These are phyloP conservation scores for Kentomonas sorsogonicus DNA, from an alignment of 208 protist genomes.

Conservation along the genomic window DNA sequence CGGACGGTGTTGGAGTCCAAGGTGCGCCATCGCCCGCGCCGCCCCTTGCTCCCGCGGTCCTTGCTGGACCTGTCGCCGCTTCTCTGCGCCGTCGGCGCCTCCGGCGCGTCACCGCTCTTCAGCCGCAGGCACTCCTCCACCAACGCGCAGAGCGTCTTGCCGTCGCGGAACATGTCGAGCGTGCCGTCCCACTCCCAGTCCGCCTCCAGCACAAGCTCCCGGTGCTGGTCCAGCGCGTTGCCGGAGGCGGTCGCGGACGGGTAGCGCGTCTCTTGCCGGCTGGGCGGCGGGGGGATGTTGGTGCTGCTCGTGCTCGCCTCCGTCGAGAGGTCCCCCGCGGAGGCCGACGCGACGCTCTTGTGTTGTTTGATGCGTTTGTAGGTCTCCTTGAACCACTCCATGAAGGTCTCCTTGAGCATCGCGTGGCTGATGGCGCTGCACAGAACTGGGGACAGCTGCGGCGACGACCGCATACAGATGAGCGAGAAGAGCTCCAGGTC, in stretches of 20 bases:
- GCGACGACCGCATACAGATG: constrained; percentile 34
- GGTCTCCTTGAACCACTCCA: too few species aligned
- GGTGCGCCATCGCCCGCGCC: background rate
- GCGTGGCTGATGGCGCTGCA: constrained; percentile 31
- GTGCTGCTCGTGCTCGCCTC: too few species aligned
- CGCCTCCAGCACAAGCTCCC: constrained; percentile 18
- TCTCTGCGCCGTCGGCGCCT: background rate
- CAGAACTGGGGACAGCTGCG: constrained; percentile 15
- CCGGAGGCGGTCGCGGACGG: background rate
- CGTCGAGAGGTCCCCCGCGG: too few species aligned
- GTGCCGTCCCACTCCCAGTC: constrained; percentile 33
- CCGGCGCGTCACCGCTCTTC: background rate
- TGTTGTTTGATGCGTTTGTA: too few species aligned
- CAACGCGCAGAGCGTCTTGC: constrained; percentile 21
- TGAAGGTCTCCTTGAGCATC: constrained; percentile 36
- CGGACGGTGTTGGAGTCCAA: too few species aligned
- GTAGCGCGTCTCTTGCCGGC: too few species aligned
- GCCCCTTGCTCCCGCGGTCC: background rate
- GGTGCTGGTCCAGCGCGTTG: constrained; percentile 8
- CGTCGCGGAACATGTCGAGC: constrained; percentile 40
- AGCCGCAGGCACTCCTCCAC: constrained; percentile 24
- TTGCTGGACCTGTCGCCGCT: background rate
- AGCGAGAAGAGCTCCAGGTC: constrained; percentile 47
- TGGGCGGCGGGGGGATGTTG: too few species aligned
- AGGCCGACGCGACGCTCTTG: too few species aligned